These are phyloP conservation scores for Tolypocladium cylindrosporum DNA, from an alignment of 2,329 filamentous ascomycete species.

Conservation along the genomic window DNA sequence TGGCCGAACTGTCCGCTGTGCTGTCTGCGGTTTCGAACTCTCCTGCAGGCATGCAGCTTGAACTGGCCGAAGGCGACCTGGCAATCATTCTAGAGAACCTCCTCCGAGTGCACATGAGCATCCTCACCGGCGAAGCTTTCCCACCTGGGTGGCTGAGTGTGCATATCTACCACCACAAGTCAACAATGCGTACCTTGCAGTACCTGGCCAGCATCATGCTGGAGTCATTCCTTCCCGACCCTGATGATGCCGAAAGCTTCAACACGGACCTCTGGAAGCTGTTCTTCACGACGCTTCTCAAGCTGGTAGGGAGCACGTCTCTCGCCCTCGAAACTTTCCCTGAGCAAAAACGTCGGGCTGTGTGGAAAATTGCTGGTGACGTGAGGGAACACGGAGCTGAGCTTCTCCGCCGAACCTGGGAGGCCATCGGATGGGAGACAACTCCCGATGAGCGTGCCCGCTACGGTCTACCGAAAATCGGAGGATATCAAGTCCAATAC, in stretches of 20 bases:
- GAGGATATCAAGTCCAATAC: constrained; percentile 97
- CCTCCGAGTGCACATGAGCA: constrained; percentile 78
- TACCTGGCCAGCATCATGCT: constrained; percentile 71
- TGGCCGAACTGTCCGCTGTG: constrained; percentile 82
- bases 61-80: constrained; percentile 64
- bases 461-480: constrained; percentile 75
- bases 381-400: constrained; percentile 87
- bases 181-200: constrained; percentile 75
- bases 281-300: constrained; percentile 83
- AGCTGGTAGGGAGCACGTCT: constrained; percentile 78
- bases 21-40: constrained; percentile 73
- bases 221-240: constrained; percentile 76
- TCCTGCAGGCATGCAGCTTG: constrained; percentile 60
- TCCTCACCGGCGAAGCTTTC: constrained; percentile 82
- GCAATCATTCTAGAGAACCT: constrained; percentile 66
- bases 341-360: constrained; percentile 88
- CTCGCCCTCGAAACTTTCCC: constrained; percentile 92
- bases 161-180: constrained; percentile 86
- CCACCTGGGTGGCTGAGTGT: constrained; percentile 85
- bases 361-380: constrained; percentile 98
- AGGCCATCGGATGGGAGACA: constrained; percentile 94
- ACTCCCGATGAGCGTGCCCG: constrained; percentile 65
- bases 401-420: constrained; percentile 77
- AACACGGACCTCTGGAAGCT: constrained; percentile 90
- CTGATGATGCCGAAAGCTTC: constrained; percentile 85